phyloP scores from a whole-genome alignment of 2,329 filamentous ascomycete genomes.

The Claviceps digitariae region DNA sequence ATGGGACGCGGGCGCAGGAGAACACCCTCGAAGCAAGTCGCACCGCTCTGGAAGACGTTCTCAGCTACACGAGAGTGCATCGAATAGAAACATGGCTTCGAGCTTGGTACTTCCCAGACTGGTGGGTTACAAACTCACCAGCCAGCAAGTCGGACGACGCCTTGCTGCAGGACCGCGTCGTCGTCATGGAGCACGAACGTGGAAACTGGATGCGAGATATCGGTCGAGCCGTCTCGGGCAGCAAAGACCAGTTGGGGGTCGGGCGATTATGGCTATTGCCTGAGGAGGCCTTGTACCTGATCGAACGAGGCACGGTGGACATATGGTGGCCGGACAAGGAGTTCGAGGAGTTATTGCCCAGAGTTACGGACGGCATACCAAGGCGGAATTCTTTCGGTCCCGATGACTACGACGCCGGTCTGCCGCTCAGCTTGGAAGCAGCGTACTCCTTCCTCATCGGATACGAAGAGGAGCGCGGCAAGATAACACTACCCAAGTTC shows the following conservation, averaged over 20 bases:
- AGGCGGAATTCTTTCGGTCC: constrained; percentile 12
- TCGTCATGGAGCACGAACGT: constrained; percentile 57
- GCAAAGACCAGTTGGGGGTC: constrained; percentile 39
- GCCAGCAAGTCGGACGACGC: constrained; percentile 11
- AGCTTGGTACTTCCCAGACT: constrained; percentile 61
- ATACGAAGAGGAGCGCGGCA: constrained; percentile 46
- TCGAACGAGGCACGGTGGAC: constrained; percentile 80
- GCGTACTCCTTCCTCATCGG: constrained; percentile 79
- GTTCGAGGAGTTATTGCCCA: constrained; percentile 35
- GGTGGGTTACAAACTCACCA: constrained; percentile 23
- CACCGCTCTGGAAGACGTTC: constrained; percentile 76
- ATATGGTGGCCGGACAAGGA: constrained; percentile 61
- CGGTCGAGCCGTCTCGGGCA: constrained; percentile 49
- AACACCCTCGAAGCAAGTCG: constrained; percentile 67
- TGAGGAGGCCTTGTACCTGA: constrained; percentile 78
- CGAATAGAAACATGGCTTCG: constrained; percentile 49
- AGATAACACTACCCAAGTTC: constrained; percentile 61
- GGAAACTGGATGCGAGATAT: constrained; percentile 64
- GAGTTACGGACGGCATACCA: constrained; percentile 12
- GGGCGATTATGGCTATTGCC: constrained; percentile 72
- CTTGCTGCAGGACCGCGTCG: constrained; percentile 36
- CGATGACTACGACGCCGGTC: constrained; percentile 42
- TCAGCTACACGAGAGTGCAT: constrained; percentile 65
- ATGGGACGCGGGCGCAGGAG: constrained; percentile 73
- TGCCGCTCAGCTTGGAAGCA: constrained; percentile 84